Evolutionary conservation across 2,329 filamentous ascomycete species (phyloP), one percentile per base, ranked within the genome.

Genomic region (Escovopsis sp.): DNA sequence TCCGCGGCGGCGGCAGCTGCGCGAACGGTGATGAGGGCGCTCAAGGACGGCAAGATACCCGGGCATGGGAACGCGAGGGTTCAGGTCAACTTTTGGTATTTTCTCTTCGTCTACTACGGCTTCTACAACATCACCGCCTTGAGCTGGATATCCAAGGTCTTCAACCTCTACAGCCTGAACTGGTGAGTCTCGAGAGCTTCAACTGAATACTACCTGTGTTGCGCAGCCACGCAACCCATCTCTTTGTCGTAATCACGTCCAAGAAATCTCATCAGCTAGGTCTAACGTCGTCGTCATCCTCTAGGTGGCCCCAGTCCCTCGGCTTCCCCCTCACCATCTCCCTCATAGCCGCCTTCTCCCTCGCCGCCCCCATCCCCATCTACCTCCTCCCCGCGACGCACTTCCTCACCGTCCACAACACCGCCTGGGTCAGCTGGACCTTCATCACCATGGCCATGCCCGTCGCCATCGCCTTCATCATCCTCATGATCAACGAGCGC

Each of bases 41-140:
- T 16, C 17, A 37, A 32, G 9, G 21, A 31, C 9, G 35, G 36
- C 15, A 68, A 65, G 36, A 55, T 60, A 1, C 73, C 74, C 1
- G 75, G 74, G 18, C 73, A 79, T 58, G 76, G 76, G 39, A 62
- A 67, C 44, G 71, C 74, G 5, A 61, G 68, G 29, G 75, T 79
- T 4, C 66, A 70, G 41, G 68, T 79, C 44, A 77, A 76, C 57
- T 79, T 79, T 48, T 80, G 76, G 75, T 79, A 78, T 61, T 80
- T 80, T 48, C 60, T 80, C 27, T 68, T 78, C 33, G 68, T 78
- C 38, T 80, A 79, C 57, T 80, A 80, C 51, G 72, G 73, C 38
- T 69, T 78, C 44, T 80, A 80, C 54, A 79, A 76, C 49, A 48
- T 79, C 17, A 76, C 72, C 4, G 76, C 75, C 3, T 56, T 80